Conservation (phyloP, 2,329 filamentous ascomycete species). For the Neonectria punicea region DNA sequence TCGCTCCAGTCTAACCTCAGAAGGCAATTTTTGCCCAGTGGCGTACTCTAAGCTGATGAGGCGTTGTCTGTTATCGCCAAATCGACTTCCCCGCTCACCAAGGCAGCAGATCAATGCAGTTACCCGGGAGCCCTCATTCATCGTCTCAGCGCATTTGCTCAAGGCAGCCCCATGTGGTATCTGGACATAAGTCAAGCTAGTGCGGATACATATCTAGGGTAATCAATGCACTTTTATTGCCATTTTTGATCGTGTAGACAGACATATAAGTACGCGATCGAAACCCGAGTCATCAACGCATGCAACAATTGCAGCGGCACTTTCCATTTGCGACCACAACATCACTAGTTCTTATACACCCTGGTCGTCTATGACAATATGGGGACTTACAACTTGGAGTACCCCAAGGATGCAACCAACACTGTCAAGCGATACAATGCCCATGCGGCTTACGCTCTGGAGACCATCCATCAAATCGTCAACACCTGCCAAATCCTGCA, state of each 20-base stretch:
- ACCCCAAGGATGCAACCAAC: conserved; percentile 71
- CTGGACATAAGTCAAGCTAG: not conserved
- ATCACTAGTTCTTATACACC: not conserved
- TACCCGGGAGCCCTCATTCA: too few relatives aligned
- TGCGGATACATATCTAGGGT: not conserved
- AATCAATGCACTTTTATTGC: not conserved
- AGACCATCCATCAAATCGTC: conserved; percentile 79
- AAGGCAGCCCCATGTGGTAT: not conserved
- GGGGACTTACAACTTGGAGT: conserved; percentile 60
- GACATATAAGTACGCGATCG: not conserved
- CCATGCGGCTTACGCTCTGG: conserved; percentile 75
- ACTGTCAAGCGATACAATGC: conserved; percentile 75
- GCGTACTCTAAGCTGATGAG: not conserved
- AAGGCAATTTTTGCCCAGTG: conserved; percentile 1
- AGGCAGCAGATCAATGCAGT: not conserved
- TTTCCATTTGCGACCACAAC: not conserved
- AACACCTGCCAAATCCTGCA: conserved; percentile 81
- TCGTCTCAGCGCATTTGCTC: too few relatives aligned
- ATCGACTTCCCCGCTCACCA: not conserved
- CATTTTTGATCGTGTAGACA: not conserved
- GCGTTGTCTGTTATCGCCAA: not conserved
- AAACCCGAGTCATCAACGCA: not conserved
- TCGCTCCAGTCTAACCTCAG: not conserved
- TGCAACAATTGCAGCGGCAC: not conserved
- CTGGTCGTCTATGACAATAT: conserved; percentile 33